These are phyloP conservation scores for Periconia sp. DNA, from an alignment of 2,329 filamentous ascomycete species.

Conservation along the genomic window DNA sequence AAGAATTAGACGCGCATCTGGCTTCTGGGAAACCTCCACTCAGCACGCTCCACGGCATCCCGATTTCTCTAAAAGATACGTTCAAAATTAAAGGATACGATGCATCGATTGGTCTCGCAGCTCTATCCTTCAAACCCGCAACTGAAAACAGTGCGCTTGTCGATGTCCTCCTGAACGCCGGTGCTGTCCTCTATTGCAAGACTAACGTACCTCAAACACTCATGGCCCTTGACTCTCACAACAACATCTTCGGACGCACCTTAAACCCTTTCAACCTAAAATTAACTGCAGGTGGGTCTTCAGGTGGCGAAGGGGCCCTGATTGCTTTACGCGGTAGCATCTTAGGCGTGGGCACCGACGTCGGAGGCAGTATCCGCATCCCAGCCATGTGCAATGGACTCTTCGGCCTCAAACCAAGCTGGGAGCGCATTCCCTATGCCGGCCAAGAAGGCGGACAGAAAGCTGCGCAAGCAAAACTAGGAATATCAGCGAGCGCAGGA, in stretches of 20 bases:
- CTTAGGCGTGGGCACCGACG: conserved; percentile 61
- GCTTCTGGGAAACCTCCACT: conserved; percentile 46
- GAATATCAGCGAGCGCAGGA: conserved; percentile 52
- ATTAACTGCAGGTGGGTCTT: conserved; percentile 59
- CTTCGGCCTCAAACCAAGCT: conserved; percentile 55
- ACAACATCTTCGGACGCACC: conserved; percentile 55
- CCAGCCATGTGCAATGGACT: conserved; percentile 58
- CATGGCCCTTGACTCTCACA: conserved; percentile 60
- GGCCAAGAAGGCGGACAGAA: conserved; percentile 57
- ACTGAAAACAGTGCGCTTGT: conserved; percentile 49
- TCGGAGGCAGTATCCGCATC: conserved; percentile 60
- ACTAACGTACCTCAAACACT: conserved; percentile 63
- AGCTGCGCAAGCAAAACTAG: conserved; percentile 55
- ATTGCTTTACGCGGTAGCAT: conserved; percentile 56
- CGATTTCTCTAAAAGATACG: conserved; percentile 57
- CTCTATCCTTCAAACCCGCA: conserved; percentile 51
- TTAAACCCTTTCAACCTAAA: conserved; percentile 56
- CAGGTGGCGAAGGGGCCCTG: conserved; percentile 60
- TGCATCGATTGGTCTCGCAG: conserved; percentile 49
- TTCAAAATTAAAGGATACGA: conserved; percentile 57
- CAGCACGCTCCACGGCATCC: conserved; percentile 55
- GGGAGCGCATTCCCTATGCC: conserved; percentile 58
- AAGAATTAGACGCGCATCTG: conserved; percentile 49
- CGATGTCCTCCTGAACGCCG: conserved; percentile 50
- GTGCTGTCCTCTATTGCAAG: conserved; percentile 59